Evolutionary conservation across 305 asterid species (phyloP).

Genomic region (Rubia balearica): DNA sequence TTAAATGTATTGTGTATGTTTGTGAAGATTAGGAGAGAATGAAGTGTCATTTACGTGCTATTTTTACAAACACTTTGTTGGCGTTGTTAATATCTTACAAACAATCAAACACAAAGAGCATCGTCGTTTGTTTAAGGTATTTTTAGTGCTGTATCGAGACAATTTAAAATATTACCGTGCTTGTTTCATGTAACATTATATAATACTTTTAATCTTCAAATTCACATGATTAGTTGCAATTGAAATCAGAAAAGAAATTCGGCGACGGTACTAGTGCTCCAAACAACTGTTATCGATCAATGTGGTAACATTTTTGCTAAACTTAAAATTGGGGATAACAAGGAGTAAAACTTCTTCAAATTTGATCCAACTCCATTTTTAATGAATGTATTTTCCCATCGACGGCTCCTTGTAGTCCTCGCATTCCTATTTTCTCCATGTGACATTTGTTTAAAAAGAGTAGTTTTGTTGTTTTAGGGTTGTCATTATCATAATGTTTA

Average conservation of each 20-base stretch:
- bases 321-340: constrained; percentile 50
- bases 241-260: constrained; percentile 63
- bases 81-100: no score
- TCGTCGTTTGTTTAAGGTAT: no score
- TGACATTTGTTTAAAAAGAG: constrained; percentile 45
- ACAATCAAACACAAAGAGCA: no score
- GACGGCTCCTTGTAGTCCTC: constrained; percentile 29
- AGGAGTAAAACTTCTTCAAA: constrained; percentile 94
- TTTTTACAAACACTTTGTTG: no score
- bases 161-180: no score
- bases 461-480: constrained; percentile 42
- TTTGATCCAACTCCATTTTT: constrained; percentile 91
- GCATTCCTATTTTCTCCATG: constrained; percentile 34
- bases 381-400: constrained; percentile 36
- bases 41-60: no score
- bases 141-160: no score
- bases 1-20: no score
- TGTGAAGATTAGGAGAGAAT: no score
- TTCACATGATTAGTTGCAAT: no score
- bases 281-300: constrained; percentile 72
- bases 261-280: constrained; percentile 90
- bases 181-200: no score
- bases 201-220: no score
- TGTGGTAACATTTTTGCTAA: constrained; percentile 91
- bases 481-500: constrained; percentile 49